Conservation (phyloP, 768 basidiomycete species). For the Boletus tomentosulus region DNA sequence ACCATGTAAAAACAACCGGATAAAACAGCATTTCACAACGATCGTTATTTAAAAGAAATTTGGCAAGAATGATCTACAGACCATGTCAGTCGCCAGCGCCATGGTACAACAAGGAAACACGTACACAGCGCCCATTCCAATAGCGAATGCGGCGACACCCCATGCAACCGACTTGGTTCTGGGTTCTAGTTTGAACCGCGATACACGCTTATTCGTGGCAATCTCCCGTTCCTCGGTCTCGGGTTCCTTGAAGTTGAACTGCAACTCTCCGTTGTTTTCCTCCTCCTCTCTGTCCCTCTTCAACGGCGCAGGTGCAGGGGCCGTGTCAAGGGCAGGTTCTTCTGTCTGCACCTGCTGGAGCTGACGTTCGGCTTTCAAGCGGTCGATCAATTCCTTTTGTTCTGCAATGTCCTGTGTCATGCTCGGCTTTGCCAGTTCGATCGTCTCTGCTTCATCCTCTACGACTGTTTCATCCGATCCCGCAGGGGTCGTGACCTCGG, state of each 20-base stretch:
- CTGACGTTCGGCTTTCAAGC: constrained; percentile 63
- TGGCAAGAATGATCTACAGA: constrained; percentile 52
- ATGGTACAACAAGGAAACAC: constrained; percentile 27
- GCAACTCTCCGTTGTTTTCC: constrained; percentile 43
- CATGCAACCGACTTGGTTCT: constrained; percentile 74
- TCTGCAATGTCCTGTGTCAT: constrained; percentile 71
- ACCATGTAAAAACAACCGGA: constrained; percentile 6
- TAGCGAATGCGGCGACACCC: constrained; percentile 80
- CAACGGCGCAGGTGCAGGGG: constrained; percentile 28
- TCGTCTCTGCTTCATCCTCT: constrained; percentile 57
- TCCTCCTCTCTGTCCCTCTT: constrained; percentile 50
- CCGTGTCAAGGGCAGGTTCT: constrained; percentile 4
- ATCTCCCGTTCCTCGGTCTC: constrained; percentile 55
- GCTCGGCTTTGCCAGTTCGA: constrained; percentile 58
- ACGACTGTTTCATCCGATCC: constrained; percentile 63
- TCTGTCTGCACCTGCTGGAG: constrained; percentile 25
- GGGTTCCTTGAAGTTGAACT: constrained; percentile 68
- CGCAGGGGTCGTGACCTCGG: constrained; percentile 41
- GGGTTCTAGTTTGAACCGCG: constrained; percentile 54
- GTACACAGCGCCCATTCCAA: constrained; percentile 79
- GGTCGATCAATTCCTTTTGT: constrained; percentile 71
- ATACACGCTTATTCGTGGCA: constrained; percentile 60
- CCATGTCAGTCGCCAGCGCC: background rate
- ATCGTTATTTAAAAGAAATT: constrained; percentile 46
- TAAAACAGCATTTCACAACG: constrained; percentile 11